phyloP scores from a whole-genome alignment of 257 asterid genomes.

The Nicotiana sylvestris region DNA sequence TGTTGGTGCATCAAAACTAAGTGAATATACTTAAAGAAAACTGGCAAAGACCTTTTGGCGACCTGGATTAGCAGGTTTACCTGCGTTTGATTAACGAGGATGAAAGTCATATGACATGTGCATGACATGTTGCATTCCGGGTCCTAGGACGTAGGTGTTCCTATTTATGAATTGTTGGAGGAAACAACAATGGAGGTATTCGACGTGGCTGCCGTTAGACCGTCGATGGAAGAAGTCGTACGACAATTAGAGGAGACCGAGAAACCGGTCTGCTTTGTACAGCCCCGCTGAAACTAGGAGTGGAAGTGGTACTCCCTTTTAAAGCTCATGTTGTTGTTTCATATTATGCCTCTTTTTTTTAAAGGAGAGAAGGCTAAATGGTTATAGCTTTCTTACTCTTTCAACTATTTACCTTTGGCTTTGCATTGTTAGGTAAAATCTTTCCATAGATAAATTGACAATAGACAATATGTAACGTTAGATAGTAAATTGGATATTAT shows the following conservation, averaged over 20 bases:
- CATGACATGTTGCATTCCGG: no score
- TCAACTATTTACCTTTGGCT: not conserved
- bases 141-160: no score
- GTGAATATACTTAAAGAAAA: no score
- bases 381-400: not conserved
- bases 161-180: no score
- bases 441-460: not conserved
- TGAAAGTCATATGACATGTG: no score
- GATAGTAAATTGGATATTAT: not conserved
- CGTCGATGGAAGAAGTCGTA: slow-evolving; percentile 89
- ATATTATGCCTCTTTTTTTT: slow-evolving; percentile 14
- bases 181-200: no score
- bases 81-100: no score
- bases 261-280: slow-evolving; percentile 86
- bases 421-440: not conserved
- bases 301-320: slow-evolving; percentile 94
- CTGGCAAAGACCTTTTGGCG: no score
- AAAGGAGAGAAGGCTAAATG: slow-evolving; percentile 17
- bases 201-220: slow-evolving; percentile 65
- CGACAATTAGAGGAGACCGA: slow-evolving; percentile 97
- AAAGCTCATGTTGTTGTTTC: slow-evolving; percentile 30
- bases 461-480: not conserved
- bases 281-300: slow-evolving; percentile 98
- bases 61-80: no score
- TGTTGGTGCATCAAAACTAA: no score